Evolutionary conservation across 306 rosid genomes (phyloP).

Genomic region (Macrotyloma uniflorum): DNA sequence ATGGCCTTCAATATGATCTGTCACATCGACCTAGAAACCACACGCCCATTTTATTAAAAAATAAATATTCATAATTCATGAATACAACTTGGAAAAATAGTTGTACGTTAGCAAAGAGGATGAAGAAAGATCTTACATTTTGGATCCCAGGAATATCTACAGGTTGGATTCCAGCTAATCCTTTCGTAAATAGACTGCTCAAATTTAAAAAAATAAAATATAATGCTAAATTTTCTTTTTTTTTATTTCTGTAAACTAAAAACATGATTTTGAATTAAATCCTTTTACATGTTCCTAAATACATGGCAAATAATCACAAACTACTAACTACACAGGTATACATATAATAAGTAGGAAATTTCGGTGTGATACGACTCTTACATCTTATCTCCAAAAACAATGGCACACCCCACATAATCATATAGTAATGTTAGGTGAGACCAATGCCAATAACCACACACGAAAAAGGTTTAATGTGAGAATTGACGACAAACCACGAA

Average conservation of each 20-base stretch:
- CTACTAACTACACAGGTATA: neutral
- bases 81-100: neutral
- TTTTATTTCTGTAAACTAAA: neutral
- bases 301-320: neutral
- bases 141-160: constrained; percentile 54
- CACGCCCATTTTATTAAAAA: neutral
- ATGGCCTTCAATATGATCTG: constrained; percentile 72
- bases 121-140: constrained; percentile 43
- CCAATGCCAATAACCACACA: neutral
- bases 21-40: constrained; percentile 68
- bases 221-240: neutral
- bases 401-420: neutral
- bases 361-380: neutral
- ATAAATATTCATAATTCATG: constrained; percentile 22
- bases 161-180: constrained; percentile 68
- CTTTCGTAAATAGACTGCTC: constrained; percentile 55
- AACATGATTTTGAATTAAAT: neutral
- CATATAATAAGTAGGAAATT: neutral
- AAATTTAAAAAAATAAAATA: neutral
- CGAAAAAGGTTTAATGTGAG: neutral
- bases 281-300: neutral
- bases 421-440: neutral
- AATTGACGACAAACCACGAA: neutral
- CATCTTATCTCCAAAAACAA: neutral
- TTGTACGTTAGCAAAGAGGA: neutral